Percentiles rank a stretch among this genome's conserved stretches.
These are phyloP conservation scores for Didymella pomorum DNA, from an alignment of 2,329 filamentous ascomycete genomes.

Conservation along the genomic window DNA sequence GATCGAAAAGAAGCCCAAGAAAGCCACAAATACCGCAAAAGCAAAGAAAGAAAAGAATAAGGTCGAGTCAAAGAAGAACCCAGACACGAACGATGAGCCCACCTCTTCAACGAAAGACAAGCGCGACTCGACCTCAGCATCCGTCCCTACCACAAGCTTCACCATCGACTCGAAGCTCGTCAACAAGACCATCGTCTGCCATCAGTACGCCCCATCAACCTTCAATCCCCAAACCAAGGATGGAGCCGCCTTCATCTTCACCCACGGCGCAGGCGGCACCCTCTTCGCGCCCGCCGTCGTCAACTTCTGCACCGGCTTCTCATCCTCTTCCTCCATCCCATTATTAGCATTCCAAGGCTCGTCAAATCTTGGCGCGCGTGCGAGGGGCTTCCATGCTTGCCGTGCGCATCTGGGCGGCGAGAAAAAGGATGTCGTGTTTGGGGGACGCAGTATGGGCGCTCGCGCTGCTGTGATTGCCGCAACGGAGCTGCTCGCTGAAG, in stretches of 20 bases:
- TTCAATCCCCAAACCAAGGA: no score
- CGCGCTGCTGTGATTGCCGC: slow-evolving; percentile 45
- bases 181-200: slow-evolving; percentile 35
- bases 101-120: not conserved
- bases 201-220: slow-evolving; percentile 22
- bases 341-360: slow-evolving; percentile 53
- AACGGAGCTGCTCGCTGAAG: not conserved
- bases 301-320: slow-evolving; percentile 53
- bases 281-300: slow-evolving; percentile 50
- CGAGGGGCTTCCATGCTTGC: slow-evolving; percentile 51
- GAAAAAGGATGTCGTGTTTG: not conserved
- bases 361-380: slow-evolving; percentile 52
- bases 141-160: not conserved
- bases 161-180: slow-evolving; percentile 26
- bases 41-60: not conserved
- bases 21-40: not conserved
- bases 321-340: slow-evolving; percentile 5
- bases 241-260: slow-evolving; percentile 50
- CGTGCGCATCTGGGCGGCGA: slow-evolving; percentile 15
- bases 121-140: not conserved
- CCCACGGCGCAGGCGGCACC: slow-evolving; percentile 56
- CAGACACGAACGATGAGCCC: not conserved
- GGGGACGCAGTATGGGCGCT: not conserved
- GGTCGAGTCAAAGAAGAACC: not conserved
- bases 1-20: not conserved